Base-by-base conservation (phyloP, 768 basidiomycete species). In the Phylloporus arenicola region DNA sequence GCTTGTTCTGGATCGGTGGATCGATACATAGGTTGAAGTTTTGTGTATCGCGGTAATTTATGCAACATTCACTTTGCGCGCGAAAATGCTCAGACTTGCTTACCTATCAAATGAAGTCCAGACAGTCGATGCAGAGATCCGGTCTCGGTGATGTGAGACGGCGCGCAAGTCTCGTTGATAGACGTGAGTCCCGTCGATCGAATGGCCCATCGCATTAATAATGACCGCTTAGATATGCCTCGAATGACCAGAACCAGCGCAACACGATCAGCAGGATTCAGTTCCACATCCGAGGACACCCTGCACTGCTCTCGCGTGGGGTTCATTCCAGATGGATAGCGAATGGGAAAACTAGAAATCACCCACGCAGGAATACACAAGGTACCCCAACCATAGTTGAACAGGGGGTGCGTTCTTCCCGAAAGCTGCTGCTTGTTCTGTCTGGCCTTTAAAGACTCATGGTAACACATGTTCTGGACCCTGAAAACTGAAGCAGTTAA, bases 221-320 rank as follows among this genome's bases (percentile, higher is more conserved):
- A 58, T 52, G 45, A 50, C 58, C 37, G 60, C 16, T 31, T 64
- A 77, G 70, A 77, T 74, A 49, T 72, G 57, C 67, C 70, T 31
- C 35, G n/a, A 9, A 71, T 38, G 71, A 70, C 43, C 64, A 61
- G 20, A 68, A 70, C 27, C 74, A 67, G 39, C 72, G 71, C 55
- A 62, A 74, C 35, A 17, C 49, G 64, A 64, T 19, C 54, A 37
- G 71, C 70, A 71, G 70, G 56, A 63, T 58, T 25, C 58, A 75
- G 40, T 67, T 75, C 48, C 61, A 68, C 51, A 54, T 71, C 63
- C 73, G 72, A 47, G 77, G 73, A 43, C 74, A 72, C 11, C 69
- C 70, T 16, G 68, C 64, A 37, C 51, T 63, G 37, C 61, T 70
- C 45, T 70, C 69, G 37, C 65, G 71, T 52, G 57, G 44, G 27